Evolutionary conservation across 345 rosid species (phyloP), one percentile per base, ranked within the genome.

Genomic region (Psidium friedrichsthalianum): DNA sequence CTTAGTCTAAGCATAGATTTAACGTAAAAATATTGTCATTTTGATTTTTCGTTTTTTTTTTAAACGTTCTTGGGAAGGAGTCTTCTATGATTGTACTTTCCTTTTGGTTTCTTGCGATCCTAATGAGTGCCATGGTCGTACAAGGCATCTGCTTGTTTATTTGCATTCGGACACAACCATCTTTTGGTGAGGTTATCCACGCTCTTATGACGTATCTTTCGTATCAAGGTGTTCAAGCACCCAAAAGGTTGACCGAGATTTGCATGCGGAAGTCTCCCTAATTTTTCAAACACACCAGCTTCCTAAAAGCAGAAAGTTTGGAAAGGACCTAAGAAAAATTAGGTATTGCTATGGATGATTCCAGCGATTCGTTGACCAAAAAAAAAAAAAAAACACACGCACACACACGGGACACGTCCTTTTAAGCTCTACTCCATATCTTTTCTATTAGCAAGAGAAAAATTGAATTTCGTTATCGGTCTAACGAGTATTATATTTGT

Each of bases 121-220:
- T 2, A 51, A 9, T 24, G 0, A 32, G 24, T 8, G 20, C 13
- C 2, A 0, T 36, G 80, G 80, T 36, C 2, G 80, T 0, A 36
- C 9, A 2, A 36, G 80, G 80, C 80, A 18, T 69, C 80, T 0
- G 8, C 24, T 9, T 16, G 0, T 36, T 69, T 32, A 36, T 18
- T 69, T 69, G 47, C 47, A 36, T 69, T 69, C 80, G 2, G 47
- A 18, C 1, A 42, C 80, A 18, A 52, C 0, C 25, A 55, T 55
- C 25, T 21, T 55, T 8, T 21, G 57, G 25, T 3, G 57, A 8
- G 57, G 57, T 55, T 8, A 21, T 6, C 25, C 57, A 55, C 57
- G 11, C 57, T 36, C 1, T 36, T 18, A 18, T 16, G 24, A 32
- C 18, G 5, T 20, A 20, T 0, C 4, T 69, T 69, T 36, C 3